A percentile compares a stretch with the other conserved stretches of the same genome.
Conservation (phyloP, 768 basidiomycete species). For the Mycena indigotica region DNA sequence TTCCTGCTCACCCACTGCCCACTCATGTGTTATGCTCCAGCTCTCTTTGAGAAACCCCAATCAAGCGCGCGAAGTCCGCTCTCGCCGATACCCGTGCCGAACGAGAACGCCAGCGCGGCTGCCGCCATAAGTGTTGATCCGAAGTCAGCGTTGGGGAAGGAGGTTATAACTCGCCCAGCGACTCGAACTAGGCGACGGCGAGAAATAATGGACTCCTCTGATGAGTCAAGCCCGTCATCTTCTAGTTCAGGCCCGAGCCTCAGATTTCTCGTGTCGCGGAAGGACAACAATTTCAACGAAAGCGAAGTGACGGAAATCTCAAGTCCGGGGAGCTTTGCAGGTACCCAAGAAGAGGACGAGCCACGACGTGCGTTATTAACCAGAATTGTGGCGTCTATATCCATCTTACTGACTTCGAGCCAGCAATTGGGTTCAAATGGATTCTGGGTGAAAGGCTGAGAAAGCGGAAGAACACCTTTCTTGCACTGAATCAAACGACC, state of each 20-base stretch:
- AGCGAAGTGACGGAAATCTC: background rate
- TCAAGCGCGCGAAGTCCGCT: slow-evolving; percentile 20
- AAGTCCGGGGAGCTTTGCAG: no score
- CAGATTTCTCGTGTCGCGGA: background rate
- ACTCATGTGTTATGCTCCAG: no score
- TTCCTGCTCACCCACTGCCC: no score
- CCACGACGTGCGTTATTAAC: slow-evolving; percentile 4
- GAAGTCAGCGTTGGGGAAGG: no score
- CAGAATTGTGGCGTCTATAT: background rate
- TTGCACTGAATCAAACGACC: slow-evolving; percentile 73
- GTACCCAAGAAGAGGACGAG: background rate
- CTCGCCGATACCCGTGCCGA: slow-evolving; percentile 8
- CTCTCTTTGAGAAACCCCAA: slow-evolving; percentile 12
- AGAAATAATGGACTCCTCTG: background rate
- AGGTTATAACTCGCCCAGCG: no score
- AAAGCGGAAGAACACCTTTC: slow-evolving; percentile 77
- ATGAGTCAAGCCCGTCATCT: background rate
- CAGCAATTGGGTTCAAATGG: slow-evolving; percentile 42
- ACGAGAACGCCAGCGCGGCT: slow-evolving; percentile 2
- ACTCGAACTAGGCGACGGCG: background rate
- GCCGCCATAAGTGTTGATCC: no score
- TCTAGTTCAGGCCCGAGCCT: no score
- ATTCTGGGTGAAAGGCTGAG: slow-evolving; percentile 80
- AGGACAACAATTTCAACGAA: background rate
- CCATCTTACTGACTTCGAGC: background rate